Evolutionary conservation across 106 monocot species (phyloP), one percentile per base, ranked within the genome.

Genomic region (Alisma plantagoaquatica): DNA sequence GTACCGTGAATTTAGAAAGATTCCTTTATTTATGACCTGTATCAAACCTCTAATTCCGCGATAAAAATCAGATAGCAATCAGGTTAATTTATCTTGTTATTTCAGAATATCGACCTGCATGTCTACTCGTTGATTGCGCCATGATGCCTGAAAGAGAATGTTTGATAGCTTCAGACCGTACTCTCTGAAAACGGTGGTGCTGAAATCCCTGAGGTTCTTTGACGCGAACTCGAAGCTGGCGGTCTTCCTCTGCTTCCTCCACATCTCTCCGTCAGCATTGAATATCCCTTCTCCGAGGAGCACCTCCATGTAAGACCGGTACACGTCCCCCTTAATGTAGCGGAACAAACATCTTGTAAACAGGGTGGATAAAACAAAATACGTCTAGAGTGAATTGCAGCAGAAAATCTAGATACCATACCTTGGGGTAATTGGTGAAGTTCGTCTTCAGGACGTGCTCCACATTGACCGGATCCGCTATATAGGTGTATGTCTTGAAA

Each of bases 221-320:
- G 91, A 85, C 11, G 85, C 85, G 63, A 91, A 91, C 60, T 91
- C 85, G 29, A 91, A 78, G 63, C 91, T 91, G 10, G 87, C 77
- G 26, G 77, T 81, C 65, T 87, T 87, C 51, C 87, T 68, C 54
- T 87, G 87, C 71, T 72, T 75, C 72, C 65, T 70, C 87, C 87
- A 87, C 65, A 75, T 65, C 64, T 87, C 87, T 18, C 87, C 87
- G 27, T 87, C 87, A 9, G 75, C 74, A 49, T 87, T 87, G 64
- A 87, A 87, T 59, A 87, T 87, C 15, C 87, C 87, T 16, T 87
- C 82, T 28, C 87, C 87, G 0, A 87, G 75, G 53, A 87, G 54
- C 14, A 78, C 87, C 57, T 87, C 67, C 81, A 87, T 84, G 46
- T 75, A 81, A 0, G 77, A 77, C 15, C 61, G 59, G 56, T 84